Evolutionary conservation across 306 rosid species (phyloP), one percentile per base, ranked within the genome.

Genomic region (Trifolium repens): DNA sequence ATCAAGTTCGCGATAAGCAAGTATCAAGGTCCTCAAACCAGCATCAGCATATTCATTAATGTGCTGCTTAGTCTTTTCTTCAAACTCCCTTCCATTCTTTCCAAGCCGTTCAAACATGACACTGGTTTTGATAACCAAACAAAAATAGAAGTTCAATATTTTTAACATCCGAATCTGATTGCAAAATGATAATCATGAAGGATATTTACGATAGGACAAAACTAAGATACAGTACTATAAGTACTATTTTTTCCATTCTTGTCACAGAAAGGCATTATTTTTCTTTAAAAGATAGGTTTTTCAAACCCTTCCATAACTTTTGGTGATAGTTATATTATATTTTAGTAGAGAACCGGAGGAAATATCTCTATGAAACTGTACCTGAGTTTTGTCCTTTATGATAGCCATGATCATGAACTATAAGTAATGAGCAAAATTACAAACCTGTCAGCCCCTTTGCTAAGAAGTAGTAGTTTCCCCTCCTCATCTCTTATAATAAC

Each of bases 361-460:
- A 39, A 39, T 6, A 8, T 32, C 35, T 39, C 43, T 39, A 39
- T 8, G 43, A 39, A 39, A 39, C 2, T 39, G 43, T 39, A 37
- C 42, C 42, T 5, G 6, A 37, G 8, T 37, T 37, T 37, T 37
- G 42, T 37, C 9, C 0, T 37, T 37, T 37, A 77, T 32, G 70
- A 59, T 58, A 16, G 47, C 10, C 47, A 69, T 69, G 32, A 12
- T 6, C 47, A 69, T 69, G 32, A 12, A 10, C 22, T 6, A 53
- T 43, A 77, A 59, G 35, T 60, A 62, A 22, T 71, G 65, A 43
- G 66, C 72, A 22, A 81, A 67, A 72, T 85, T 70, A 83, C 88
- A 54, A 74, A 93, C 98, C 97, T 91, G 89, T 91, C 98, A 50
- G 98, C 98, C 5, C 97, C 98, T 84, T 94, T 94, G 83, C 89